Base-by-base conservation (phyloP, 441 rosid species). In the Geranium incanum region DNA sequence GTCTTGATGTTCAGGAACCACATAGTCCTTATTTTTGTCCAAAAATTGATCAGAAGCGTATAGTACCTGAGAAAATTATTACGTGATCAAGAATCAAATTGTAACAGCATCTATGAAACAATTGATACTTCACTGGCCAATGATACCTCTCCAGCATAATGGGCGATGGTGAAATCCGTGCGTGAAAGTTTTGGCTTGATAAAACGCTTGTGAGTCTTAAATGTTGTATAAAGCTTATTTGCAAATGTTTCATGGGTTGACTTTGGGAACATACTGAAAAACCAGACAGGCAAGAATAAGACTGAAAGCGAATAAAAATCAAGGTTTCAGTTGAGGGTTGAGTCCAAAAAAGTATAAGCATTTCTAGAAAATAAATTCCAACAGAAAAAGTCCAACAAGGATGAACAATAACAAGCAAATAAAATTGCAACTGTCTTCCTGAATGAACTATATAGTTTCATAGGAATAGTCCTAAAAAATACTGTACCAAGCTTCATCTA, bases 1-100 rank as follows among this genome's bases (percentile, higher is more conserved):
- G 71, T 95, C 99, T 77, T 95, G 99, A 83, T 92, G 93, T 81
- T 92, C 99, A 0, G 98, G 86, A 78, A 95, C 97, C 59, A 91
- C 97, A 68, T 95, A 95, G 70, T 95, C 99, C 81, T 95, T 95
- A 93, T 95, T 95, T 81, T 95, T 95, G 83, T 95, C 99, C 84
- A 95, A 81, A 83, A 95, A 95, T 16, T 90, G 89, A 59, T 95
- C 96, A 70, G 99, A 91, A 77, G 88, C 98, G 82, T 95, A 92
- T 7, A 79, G 79, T 75, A 95, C 99, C 99, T 95, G 91, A 28
- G 80, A 81, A 66, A 69, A 72, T 19, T 7, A 13, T 37, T 39
- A 38, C 4, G 12, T 62, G 64, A 70, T 57, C 66, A 65, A 71
- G 50, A 60, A 57, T 68, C 70, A 63, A 59, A 39, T 57, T 6